A percentile compares a stretch with the other conserved stretches of the same genome.
These are phyloP conservation scores for Aureobasidium zeae DNA, from an alignment of 2,329 filamentous ascomycete species.

Conservation along the genomic window DNA sequence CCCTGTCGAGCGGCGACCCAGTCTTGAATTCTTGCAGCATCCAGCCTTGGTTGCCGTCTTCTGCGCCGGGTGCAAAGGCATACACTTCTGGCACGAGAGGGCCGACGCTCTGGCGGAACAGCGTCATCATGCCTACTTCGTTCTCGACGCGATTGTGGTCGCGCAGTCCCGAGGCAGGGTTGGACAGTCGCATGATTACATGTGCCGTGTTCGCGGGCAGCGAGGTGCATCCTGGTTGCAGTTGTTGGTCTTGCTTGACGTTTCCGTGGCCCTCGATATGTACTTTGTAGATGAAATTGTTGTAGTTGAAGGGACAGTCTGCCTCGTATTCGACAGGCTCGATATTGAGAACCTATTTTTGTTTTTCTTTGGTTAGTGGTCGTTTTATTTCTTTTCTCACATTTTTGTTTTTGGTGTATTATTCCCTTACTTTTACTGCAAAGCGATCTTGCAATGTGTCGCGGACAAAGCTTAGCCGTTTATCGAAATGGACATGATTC, in stretches of 20 bases:
- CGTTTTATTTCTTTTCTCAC: not conserved
- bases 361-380: too few species aligned
- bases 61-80: slow-evolving; percentile 6
- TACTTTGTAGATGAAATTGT: slow-evolving; percentile 16
- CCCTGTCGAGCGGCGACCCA: not conserved
- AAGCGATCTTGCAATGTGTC: not conserved
- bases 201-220: not conserved
- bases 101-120: slow-evolving; percentile 5
- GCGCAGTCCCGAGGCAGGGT: slow-evolving; percentile 11
- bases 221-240: not conserved
- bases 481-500: not conserved
- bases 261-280: not conserved
- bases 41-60: slow-evolving; percentile 14
- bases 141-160: slow-evolving; percentile 26
- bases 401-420: not conserved
- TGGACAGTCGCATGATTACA: slow-evolving; percentile 11
- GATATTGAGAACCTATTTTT: slow-evolving; percentile 7
- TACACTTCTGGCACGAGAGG: slow-evolving; percentile 11
- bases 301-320: slow-evolving; percentile 15
- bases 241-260: not conserved
- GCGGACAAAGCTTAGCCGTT: not conserved
- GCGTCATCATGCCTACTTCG: slow-evolving; percentile 23
- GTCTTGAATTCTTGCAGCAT: slow-evolving; percentile 13
- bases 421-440: not conserved
- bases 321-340: slow-evolving; percentile 11